Evolutionary conservation across 345 rosid genomes (phyloP), one percentile per base, ranked within the genome.

Genomic region (Lepidium sativum): DNA sequence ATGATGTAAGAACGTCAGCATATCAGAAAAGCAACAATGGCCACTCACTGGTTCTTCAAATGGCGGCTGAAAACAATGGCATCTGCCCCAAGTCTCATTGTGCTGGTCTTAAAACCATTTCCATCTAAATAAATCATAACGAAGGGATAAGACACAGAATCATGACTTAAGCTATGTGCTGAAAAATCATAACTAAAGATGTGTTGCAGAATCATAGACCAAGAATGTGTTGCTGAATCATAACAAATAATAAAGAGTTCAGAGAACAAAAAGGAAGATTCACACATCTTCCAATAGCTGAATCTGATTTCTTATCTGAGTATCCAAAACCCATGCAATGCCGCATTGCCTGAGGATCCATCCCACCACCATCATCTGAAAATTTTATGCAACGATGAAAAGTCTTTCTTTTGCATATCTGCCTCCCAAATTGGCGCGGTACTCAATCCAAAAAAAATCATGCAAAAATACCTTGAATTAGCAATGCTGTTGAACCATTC

Each of bases 81-180:
- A 77, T 89, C 98, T 52, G 91, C 97, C 69, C 98, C 97, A 68
- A 92, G 96, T 77, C 98, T 83, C 96, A 87, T 89, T 60, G 97
- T 79, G 79, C 98, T 86, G 10, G 98, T 92, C 86, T 92, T 92
- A 82, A 89, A 92, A 73, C 98, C 97, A 79, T 92, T 92, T 10
- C 97, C 98, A 82, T 92, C 98, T 89, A 79, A 57, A 5, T 84
- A 78, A 70, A 60, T 61, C 68, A 81, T 25, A 74, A 61, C 23
- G 69, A 59, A 70, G 54, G 62, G 62, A 47, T 16, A 38, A 71
- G 60, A 35, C 39, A 17, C 37, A 40, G 32, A 56, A 64, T 38
- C 56, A 52, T 44, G 44, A 10, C 16, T 23, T 44, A 60, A 54
- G 76, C 64, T 33, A 23, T 34, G 13, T 41, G 37, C 53, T 23